Conservation (phyloP, 805 yeast species). For the Cephaloascus fragrans region DNA sequence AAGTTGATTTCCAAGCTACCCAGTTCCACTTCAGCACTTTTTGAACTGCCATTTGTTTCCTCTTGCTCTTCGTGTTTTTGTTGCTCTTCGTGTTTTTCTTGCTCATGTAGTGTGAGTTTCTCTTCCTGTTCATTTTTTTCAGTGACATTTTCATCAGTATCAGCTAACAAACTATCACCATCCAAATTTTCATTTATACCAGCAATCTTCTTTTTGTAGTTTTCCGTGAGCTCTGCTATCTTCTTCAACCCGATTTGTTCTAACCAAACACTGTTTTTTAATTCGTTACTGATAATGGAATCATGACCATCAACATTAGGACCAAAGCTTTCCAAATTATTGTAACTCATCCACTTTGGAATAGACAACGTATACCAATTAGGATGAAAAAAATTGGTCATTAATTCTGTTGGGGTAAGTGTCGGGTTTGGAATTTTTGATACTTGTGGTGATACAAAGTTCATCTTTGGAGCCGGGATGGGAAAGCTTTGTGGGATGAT, state of each 20-base stretch:
- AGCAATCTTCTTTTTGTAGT: slow-evolving; percentile 5
- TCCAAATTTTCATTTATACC: slow-evolving; percentile 3
- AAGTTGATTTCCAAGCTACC: slow-evolving; percentile 12
- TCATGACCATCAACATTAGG: slow-evolving; percentile 55
- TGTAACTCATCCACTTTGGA: slow-evolving; percentile 50
- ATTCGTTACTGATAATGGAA: slow-evolving; percentile 40
- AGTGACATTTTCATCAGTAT: not conserved
- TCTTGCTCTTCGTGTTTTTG: not conserved
- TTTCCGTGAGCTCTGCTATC: slow-evolving; percentile 11
- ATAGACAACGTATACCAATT: slow-evolving; percentile 58
- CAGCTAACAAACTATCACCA: not conserved
- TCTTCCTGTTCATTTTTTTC: not conserved
- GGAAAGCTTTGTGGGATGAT: slow-evolving; percentile 46
- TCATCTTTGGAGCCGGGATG: slow-evolving; percentile 28
- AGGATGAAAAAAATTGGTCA: slow-evolving; percentile 47
- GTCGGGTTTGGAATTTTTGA: slow-evolving; percentile 39
- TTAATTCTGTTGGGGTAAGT: slow-evolving; percentile 39
- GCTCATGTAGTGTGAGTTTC: no score
- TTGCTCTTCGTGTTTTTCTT: not conserved
- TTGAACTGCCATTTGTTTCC: not conserved
- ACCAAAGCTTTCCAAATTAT: slow-evolving; percentile 47
- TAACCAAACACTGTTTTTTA: slow-evolving; percentile 43
- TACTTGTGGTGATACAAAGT: slow-evolving; percentile 34
- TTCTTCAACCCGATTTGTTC: slow-evolving; percentile 41
- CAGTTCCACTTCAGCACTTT: not conserved